Evolutionary conservation across 306 rosid genomes (phyloP).

Genomic region (Luffa aegyptiaca): DNA sequence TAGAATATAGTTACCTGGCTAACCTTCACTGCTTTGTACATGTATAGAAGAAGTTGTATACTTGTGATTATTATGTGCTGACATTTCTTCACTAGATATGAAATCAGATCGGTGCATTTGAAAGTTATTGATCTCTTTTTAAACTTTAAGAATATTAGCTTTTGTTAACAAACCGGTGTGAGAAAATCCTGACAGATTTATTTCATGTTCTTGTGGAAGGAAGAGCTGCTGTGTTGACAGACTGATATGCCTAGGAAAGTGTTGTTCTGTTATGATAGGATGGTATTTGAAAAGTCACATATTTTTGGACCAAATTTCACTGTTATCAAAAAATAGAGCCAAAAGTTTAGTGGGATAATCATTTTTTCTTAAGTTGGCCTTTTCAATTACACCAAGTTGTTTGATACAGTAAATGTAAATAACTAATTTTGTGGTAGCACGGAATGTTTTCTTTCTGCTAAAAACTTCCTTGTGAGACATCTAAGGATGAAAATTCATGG

Average conservation of each 20-base stretch:
- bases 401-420: background rate
- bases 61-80: background rate
- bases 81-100: background rate
- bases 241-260: background rate
- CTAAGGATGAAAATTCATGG: background rate
- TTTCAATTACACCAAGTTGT: background rate
- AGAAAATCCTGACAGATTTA: background rate
- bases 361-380: background rate
- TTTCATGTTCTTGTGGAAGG: background rate
- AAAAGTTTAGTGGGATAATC: background rate
- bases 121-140: background rate
- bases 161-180: background rate
- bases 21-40: background rate
- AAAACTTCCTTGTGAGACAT: background rate
- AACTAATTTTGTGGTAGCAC: background rate
- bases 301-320: background rate
- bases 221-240: background rate
- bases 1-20: background rate
- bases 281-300: background rate
- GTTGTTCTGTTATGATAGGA: background rate
- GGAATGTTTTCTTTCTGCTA: background rate
- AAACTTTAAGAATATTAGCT: background rate
- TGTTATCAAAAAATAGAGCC: background rate
- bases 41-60: background rate
- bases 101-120: background rate